Evolutionary conservation across 176 grass and related monocot genomes (phyloP).

Genomic region (Secale cereale): DNA sequence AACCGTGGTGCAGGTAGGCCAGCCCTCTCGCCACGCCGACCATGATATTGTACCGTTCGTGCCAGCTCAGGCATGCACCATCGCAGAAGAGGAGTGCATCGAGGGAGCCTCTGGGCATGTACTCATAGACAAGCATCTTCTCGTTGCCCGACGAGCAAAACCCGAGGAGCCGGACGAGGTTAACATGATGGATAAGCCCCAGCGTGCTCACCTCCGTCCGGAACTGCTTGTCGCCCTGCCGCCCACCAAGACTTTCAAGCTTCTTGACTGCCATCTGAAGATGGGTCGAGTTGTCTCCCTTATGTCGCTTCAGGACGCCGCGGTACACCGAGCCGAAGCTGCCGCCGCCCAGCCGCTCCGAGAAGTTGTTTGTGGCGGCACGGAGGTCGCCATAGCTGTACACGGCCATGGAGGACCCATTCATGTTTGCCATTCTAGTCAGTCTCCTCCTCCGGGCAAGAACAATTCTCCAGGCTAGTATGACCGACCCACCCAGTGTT

Average conservation of each 20-base stretch:
- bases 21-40: conserved; percentile 5
- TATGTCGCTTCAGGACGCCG: background rate
- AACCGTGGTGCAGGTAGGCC: conserved; percentile 2
- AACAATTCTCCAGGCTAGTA: background rate
- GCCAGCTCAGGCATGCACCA: background rate
- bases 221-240: conserved; percentile 26
- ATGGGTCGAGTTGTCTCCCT: background rate
- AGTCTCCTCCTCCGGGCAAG: background rate
- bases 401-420: conserved; percentile 9
- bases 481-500: background rate
- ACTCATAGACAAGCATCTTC: conserved; percentile 36
- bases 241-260: background rate
- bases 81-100: background rate
- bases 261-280: conserved; percentile 21
- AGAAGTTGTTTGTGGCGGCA: conserved; percentile 33
- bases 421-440: background rate
- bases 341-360: background rate
- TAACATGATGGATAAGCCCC: conserved; percentile 17
- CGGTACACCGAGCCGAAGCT: conserved; percentile 29
- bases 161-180: conserved; percentile 19
- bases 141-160: background rate
- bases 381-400: conserved; percentile 21
- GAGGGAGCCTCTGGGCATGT: conserved; percentile 33
- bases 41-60: background rate
- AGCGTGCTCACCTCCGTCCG: background rate